These are phyloP conservation scores for Erigeron canadensis DNA, from an alignment of 129 eudicot genomes.

Conservation along the genomic window DNA sequence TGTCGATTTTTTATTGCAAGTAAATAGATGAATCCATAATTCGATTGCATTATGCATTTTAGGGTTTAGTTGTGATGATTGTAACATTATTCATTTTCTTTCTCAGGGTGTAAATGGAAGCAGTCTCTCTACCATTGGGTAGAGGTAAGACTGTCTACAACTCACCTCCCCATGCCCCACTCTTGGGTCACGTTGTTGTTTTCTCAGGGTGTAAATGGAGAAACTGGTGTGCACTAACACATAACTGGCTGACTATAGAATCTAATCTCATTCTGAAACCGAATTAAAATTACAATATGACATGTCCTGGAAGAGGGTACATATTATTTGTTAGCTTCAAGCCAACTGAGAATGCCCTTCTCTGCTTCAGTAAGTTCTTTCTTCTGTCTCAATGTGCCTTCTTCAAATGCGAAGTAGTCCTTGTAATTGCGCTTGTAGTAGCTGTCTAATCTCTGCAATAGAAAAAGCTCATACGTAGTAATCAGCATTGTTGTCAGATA, in stretches of 20 bases:
- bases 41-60: no score
- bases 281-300: slow-evolving; percentile 16
- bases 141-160: no score
- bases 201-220: slow-evolving; percentile 13
- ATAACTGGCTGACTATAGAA: slow-evolving; percentile 20
- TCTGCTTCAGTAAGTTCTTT: slow-evolving; percentile 82
- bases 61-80: not conserved
- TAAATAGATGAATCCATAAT: not conserved
- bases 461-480: slow-evolving; percentile 7
- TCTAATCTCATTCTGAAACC: not conserved
- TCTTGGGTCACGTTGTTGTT: no score
- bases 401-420: slow-evolving; percentile 73
- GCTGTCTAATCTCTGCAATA: slow-evolving; percentile 68
- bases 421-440: slow-evolving; percentile 92
- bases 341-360: slow-evolving; percentile 91
- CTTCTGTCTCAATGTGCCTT: slow-evolving; percentile 61
- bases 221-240: slow-evolving; percentile 1
- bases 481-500: slow-evolving; percentile 5
- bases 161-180: no score
- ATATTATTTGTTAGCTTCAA: slow-evolving; percentile 59
- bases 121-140: no score
- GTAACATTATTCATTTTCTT: slow-evolving; percentile 4
- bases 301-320: slow-evolving; percentile 10
- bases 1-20: not conserved
- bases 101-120: no score